Percentiles rank a stretch among this genome's conserved stretches.
phyloP scores from a whole-genome alignment of 306 rosid genomes.

The Mucuna pruriens region DNA sequence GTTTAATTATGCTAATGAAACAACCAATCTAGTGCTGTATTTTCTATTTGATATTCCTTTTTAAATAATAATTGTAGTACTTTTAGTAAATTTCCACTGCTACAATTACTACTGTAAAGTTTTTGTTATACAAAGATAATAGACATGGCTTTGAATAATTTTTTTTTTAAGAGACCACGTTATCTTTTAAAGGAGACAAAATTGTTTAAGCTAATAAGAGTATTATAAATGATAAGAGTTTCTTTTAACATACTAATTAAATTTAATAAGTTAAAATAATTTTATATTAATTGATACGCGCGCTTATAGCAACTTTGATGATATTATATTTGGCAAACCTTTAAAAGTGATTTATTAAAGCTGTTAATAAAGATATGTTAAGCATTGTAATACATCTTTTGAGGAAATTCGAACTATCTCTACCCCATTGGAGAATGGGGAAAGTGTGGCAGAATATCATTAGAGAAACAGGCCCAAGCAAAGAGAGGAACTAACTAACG shows the following conservation, averaged over 20 bases:
- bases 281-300: no score
- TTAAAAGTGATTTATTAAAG: slow-evolving; percentile 21
- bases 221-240: no score
- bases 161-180: no score
- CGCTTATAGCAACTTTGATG: no score
- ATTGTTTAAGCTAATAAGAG: no score
- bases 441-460: neutral
- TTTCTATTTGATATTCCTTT: slow-evolving; percentile 5
- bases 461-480: slow-evolving; percentile 23
- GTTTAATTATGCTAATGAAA: slow-evolving; percentile 27
- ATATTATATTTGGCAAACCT: neutral
- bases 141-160: neutral
- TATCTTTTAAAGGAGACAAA: no score
- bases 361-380: neutral
- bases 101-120: neutral
- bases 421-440: slow-evolving; percentile 1
- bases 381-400: slow-evolving; percentile 5
- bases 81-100: slow-evolving; percentile 28
- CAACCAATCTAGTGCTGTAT: neutral
- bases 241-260: no score
- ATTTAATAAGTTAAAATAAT: no score
- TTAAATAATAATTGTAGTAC: slow-evolving; percentile 20
- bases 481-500: slow-evolving; percentile 43
- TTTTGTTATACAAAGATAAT: neutral
- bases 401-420: neutral